Evolutionary conservation across 2,329 filamentous ascomycete species (phyloP).

Genomic region (Falciphora oryzae): DNA sequence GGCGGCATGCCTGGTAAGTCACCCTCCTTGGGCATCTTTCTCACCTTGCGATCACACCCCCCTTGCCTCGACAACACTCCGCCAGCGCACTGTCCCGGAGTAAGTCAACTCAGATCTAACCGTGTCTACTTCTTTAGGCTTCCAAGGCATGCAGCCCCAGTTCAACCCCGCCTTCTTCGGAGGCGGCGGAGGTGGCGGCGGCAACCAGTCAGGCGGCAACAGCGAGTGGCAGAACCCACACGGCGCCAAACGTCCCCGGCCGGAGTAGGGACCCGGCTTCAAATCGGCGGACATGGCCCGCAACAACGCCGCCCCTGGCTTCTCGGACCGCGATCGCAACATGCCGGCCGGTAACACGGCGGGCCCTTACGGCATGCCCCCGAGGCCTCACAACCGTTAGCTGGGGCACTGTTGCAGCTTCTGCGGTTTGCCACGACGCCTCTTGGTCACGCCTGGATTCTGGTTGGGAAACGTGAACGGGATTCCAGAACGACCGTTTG

Average conservation of each 20-base stretch:
- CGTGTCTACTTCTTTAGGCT: constrained; percentile 36
- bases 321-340: not conserved
- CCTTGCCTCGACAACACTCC: too few species aligned
- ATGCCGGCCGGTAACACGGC: not conserved
- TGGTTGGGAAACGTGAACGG: too few species aligned
- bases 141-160: constrained; percentile 62
- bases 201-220: constrained; percentile 34
- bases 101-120: not conserved
- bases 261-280: constrained; percentile 45
- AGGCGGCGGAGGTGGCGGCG: constrained; percentile 33
- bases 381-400: not conserved
- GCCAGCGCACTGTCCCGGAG: too few species aligned
- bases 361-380: not conserved
- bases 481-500: too few species aligned
- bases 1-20: constrained; percentile 54
- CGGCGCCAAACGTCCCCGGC: constrained; percentile 71
- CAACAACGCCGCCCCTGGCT: not conserved
- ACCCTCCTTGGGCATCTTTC: not conserved
- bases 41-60: not conserved
- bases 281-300: not conserved
- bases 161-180: constrained; percentile 73
- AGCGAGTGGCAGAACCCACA: constrained; percentile 74
- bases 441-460: too few species aligned
- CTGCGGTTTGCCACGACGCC: too few species aligned
- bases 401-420: not conserved